A percentile compares a stretch with the other conserved stretches of the same genome.
Conservation (phyloP, 805 yeast species). For the Kuraishia molischiana region DNA sequence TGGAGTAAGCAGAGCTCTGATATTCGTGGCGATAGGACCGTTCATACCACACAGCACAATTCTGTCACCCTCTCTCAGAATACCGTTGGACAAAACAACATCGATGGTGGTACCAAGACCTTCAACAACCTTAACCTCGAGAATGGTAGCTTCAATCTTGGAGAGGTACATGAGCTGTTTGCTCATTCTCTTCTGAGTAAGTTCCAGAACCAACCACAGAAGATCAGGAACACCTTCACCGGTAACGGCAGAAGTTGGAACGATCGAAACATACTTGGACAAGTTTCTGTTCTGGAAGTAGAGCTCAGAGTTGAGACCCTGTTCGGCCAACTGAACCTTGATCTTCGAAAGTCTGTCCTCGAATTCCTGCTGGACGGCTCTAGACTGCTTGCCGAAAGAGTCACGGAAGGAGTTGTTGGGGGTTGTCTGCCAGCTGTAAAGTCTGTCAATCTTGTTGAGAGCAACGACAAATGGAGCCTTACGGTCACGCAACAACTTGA, state of each 20-base stretch:
- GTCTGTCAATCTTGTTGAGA: conserved; percentile 92
- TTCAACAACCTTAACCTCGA: conserved; percentile 96
- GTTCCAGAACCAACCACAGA: conserved; percentile 87
- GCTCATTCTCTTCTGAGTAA: conserved; percentile 98
- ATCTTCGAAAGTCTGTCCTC: conserved; percentile 78
- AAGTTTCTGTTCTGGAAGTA: conserved; percentile 92
- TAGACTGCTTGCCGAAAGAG: conserved; percentile 72
- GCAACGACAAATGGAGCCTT: conserved; percentile 98
- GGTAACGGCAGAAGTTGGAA: conserved; percentile 97
- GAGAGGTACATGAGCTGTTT: conserved; percentile 95
- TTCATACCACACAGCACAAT: conserved; percentile 95
- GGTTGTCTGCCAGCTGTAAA: conserved; percentile 84
- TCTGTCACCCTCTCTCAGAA: conserved; percentile 89
- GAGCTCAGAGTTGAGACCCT: conserved; percentile 95
- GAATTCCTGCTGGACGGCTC: conserved; percentile 87
- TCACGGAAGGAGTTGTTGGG: conserved; percentile 97
- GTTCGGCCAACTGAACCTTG: conserved; percentile 90
- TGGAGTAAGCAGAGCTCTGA: conserved; percentile 93
- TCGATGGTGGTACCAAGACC: conserved; percentile 99
- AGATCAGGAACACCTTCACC: conserved; percentile 99
- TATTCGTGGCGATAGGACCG: conserved; percentile 95
- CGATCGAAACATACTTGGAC: conserved; percentile 89
- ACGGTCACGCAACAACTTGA: conserved; percentile 84
- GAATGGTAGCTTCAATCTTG: conserved; percentile 88
- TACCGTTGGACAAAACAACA: conserved; percentile 95